These are phyloP conservation scores for Chernovozyma sophiae-reginae DNA, from an alignment of 1,139 yeast genomes.

Conservation along the genomic window DNA sequence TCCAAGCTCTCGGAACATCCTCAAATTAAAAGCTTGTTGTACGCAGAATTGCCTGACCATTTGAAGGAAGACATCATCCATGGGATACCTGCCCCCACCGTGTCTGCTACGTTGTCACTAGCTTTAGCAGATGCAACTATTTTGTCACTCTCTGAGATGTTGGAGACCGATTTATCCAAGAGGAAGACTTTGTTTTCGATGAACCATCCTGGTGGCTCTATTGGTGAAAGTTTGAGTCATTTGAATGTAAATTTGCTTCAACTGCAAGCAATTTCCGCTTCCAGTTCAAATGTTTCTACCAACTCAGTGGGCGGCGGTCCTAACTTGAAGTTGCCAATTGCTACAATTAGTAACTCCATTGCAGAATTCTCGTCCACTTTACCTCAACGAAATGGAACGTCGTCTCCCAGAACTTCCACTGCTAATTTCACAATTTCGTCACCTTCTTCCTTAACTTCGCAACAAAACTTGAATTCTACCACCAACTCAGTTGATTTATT, in stretches of 20 bases:
- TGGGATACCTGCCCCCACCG: constrained; percentile 86
- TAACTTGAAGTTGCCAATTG: neutral
- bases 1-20: constrained; percentile 45
- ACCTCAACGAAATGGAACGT: no score
- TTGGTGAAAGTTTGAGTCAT: constrained; percentile 54
- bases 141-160: constrained; percentile 65
- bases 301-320: neutral
- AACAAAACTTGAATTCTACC: neutral
- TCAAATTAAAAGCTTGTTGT: constrained; percentile 48
- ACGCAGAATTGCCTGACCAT: constrained; percentile 57
- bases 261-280: neutral
- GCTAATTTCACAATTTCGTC: neutral
- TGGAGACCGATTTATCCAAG: constrained; percentile 51
- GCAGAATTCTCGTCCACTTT: neutral
- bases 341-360: neutral
- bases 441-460: neutral
- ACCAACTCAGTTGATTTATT: neutral
- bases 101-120: constrained; percentile 73
- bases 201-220: constrained; percentile 89
- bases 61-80: constrained; percentile 63
- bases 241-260: constrained; percentile 23
- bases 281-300: neutral
- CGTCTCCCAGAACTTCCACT: neutral
- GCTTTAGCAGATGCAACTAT: constrained; percentile 78
- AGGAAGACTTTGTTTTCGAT: constrained; percentile 58